A percentile compares a stretch with the other conserved stretches of the same genome.
Evolutionary conservation across 176 grass and related monocot species (phyloP).

Genomic region (Otatea glauca): DNA sequence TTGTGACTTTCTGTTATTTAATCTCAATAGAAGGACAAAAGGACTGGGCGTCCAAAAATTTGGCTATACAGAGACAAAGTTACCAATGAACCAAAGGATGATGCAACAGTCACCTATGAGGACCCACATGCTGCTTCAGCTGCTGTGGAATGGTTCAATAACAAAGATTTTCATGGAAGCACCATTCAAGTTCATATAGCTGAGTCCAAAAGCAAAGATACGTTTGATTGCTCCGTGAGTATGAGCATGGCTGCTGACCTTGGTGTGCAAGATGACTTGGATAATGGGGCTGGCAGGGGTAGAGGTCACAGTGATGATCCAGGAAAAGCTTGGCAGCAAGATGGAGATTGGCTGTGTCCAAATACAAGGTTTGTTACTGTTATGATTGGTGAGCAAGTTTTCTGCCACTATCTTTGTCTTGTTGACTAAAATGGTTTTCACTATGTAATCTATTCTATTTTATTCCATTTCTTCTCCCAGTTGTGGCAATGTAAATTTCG

Average conservation of each 20-base stretch:
- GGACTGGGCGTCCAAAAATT: constrained; percentile 85
- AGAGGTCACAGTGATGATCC: constrained; percentile 58
- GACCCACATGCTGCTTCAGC: constrained; percentile 93
- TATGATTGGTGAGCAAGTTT: constrained; percentile 80
- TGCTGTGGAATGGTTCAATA: constrained; percentile 96
- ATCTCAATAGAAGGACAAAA: constrained; percentile 88
- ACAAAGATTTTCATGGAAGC: constrained; percentile 92
- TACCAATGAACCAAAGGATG: constrained; percentile 93
- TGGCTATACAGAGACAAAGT: constrained; percentile 95
- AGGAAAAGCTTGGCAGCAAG: constrained; percentile 94
- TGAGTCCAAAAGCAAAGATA: constrained; percentile 78
- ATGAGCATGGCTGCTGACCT: constrained; percentile 35
- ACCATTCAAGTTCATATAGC: constrained; percentile 88
- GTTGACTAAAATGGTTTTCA: constrained; percentile 26
- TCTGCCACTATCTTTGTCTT: constrained; percentile 45
- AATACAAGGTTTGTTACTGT: constrained; percentile 99
- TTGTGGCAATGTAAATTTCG: constrained; percentile 95
- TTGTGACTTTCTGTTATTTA: not conserved
- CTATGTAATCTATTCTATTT: constrained; percentile 40
- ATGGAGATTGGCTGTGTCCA: constrained; percentile 96
- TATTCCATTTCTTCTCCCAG: constrained; percentile 51
- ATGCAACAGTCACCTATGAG: constrained; percentile 92
- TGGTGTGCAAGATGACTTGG: constrained; percentile 53
- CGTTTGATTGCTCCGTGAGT: constrained; percentile 42
- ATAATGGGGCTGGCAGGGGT: constrained; percentile 53